Percentiles rank a stretch among this genome's conserved stretches.
phyloP scores from a whole-genome alignment of 148 eudicot genomes.

The Rhododendron williamsianum region DNA sequence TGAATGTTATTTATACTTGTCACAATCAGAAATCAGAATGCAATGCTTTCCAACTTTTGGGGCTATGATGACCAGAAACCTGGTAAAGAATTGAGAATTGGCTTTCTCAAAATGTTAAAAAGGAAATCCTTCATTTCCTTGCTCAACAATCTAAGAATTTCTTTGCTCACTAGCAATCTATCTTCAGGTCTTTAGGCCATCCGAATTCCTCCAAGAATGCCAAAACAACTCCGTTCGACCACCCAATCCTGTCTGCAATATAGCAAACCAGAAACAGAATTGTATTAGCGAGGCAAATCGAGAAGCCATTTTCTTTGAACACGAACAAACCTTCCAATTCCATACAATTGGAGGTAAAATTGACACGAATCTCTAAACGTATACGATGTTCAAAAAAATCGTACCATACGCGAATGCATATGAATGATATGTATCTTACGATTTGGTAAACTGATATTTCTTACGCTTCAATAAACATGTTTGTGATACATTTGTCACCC shows the following conservation, averaged over 20 bases:
- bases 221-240: slow-evolving; percentile 83
- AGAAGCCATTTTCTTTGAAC: too few relatives aligned
- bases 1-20: neutral
- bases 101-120: neutral
- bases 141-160: neutral
- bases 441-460: too few relatives aligned
- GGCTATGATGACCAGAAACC: neutral
- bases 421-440: too few relatives aligned
- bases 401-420: too few relatives aligned
- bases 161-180: slow-evolving; percentile 32
- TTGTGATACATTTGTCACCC: too few relatives aligned
- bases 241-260: slow-evolving; percentile 78
- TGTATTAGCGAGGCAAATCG: too few relatives aligned
- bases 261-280: neutral
- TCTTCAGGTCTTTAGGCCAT: slow-evolving; percentile 62
- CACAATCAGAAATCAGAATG: neutral
- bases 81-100: neutral
- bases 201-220: slow-evolving; percentile 93
- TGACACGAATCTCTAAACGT: too few relatives aligned
- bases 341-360: too few relatives aligned
- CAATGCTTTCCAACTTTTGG: too few relatives aligned
- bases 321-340: too few relatives aligned
- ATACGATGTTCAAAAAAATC: too few relatives aligned
- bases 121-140: neutral
- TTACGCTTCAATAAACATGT: too few relatives aligned